A percentile compares a stretch with the other conserved stretches of the same genome.
These are phyloP conservation scores for Anisodus tanguticus DNA, from an alignment of 257 asterid species.

Conservation along the genomic window DNA sequence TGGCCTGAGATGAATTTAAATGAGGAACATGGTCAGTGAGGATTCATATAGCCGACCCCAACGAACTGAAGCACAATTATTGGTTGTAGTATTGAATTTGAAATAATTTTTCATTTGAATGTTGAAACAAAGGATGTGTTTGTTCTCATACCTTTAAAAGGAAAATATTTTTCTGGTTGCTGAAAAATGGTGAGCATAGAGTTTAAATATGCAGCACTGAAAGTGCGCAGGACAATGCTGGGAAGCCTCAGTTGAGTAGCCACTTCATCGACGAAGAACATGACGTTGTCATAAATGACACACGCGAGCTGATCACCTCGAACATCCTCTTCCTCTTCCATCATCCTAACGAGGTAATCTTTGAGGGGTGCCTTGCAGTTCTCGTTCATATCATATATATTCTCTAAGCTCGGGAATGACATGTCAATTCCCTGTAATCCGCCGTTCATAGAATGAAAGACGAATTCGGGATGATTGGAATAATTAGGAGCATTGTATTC, in stretches of 20 bases:
- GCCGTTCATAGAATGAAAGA: slow-evolving; percentile 35
- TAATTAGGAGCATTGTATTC: slow-evolving; percentile 48
- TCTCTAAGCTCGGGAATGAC: background rate
- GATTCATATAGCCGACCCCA: too few species aligned
- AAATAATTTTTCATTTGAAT: background rate
- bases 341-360: slow-evolving; percentile 36
- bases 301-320: slow-evolving; percentile 36
- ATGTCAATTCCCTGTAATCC: slow-evolving; percentile 7
- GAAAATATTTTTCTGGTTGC: slow-evolving; percentile 39
- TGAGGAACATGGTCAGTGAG: background rate
- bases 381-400: slow-evolving; percentile 29
- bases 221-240: slow-evolving; percentile 48
- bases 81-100: background rate
- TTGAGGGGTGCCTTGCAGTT: slow-evolving; percentile 45
- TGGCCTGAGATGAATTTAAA: background rate
- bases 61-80: too few species aligned
- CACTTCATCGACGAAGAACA: slow-evolving; percentile 46
- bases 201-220: slow-evolving; percentile 40
- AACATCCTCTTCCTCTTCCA: slow-evolving; percentile 25
- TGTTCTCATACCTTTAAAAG: slow-evolving; percentile 35
- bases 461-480: slow-evolving; percentile 49
- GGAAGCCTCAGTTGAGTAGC: slow-evolving; percentile 51
- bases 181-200: slow-evolving; percentile 36
- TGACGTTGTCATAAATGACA: slow-evolving; percentile 48
- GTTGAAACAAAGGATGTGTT: background rate